Base-by-base conservation (phyloP, 2,329 filamentous ascomycete species). In the Coniochaeta hoffmannii region DNA sequence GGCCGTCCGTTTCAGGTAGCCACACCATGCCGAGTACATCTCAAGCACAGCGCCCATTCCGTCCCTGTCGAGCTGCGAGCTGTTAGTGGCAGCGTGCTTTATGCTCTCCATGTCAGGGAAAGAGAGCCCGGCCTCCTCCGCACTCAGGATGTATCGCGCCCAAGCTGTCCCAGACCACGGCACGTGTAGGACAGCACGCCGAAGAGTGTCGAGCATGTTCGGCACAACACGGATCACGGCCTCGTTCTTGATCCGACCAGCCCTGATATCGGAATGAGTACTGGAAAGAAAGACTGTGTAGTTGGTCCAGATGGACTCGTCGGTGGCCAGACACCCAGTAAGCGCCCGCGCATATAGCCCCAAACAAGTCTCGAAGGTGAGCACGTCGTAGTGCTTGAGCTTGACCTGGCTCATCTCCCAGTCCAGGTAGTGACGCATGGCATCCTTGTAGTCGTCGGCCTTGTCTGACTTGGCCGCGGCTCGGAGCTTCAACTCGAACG, bases 1-100 rank as follows among this genome's bases (percentile, higher is more conserved):
- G 17, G 93, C 90, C 51, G 86, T 86, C 24, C 94, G 87, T 61
- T 93, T 90, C 19, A 99, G 79, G 63, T 93, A 97, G 52, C 90
- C 91, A 66, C 93, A 97, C 94, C 94, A 99, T 0, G 92, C 88
- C 54, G 90, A 85, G 65, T 97, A 91, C 65, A 97, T 90, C 64
- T 96, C 90, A 57, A 97, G 81, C 31, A 97, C 85, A 61, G 92
- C 89, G 52, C 90, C 85, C 79, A 97, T 87, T 24, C 91, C 92
- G 58, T 90, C 86, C 59, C 88, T 86, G 67, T 96, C 91, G 5
- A 97, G 78, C 41, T 95, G 78, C 9, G 90, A 87, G 24, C 90
- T 90, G 65, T 87, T 90, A 0, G 92, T 97, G 7, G 94, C 94
- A 44, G 86, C 86, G 69, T 97, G 90, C 71, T 99, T 99, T 69